Conservation (phyloP, 805 yeast species). For the Candida morakotiae region DNA sequence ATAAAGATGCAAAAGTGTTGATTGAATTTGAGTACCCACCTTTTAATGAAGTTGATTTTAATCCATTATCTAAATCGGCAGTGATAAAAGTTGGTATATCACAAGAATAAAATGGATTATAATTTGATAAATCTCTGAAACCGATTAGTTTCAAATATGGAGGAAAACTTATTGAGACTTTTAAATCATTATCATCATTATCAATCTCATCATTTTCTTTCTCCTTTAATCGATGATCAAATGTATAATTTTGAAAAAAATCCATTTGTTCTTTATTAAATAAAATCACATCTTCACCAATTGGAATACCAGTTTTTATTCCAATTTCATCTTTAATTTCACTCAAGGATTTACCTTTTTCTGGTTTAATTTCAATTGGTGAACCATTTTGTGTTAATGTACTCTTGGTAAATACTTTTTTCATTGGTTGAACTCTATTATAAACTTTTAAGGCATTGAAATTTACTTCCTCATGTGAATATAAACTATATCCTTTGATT, state of each 20-base stretch:
- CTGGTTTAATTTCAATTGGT: constrained; percentile 36
- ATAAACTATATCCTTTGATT: constrained; percentile 67
- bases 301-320: constrained; percentile 28
- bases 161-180: constrained; percentile 18
- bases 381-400: constrained; percentile 42
- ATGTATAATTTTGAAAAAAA: constrained; percentile 27
- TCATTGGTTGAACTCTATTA: constrained; percentile 22
- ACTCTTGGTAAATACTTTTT: constrained; percentile 48
- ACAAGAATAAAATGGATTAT: constrained; percentile 49
- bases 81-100: constrained; percentile 59
- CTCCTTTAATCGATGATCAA: constrained; percentile 19
- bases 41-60: constrained; percentile 14
- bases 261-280: constrained; percentile 21
- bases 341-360: constrained; percentile 20
- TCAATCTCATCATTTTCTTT: constrained; percentile 11
- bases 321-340: constrained; percentile 30
- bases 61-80: constrained; percentile 52
- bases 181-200: constrained; percentile 12
- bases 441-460: constrained; percentile 21
- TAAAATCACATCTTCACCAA: constrained; percentile 21
- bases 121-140: constrained; percentile 47
- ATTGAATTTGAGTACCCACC: constrained; percentile 58
- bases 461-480: constrained; percentile 45
- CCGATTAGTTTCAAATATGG: constrained; percentile 67
- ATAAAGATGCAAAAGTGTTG: constrained; percentile 64